Evolutionary conservation across 1,284 basidiomycete species (phyloP), one percentile per base, ranked within the genome.

Genomic region (Phellopilus nigrolimitatus): DNA sequence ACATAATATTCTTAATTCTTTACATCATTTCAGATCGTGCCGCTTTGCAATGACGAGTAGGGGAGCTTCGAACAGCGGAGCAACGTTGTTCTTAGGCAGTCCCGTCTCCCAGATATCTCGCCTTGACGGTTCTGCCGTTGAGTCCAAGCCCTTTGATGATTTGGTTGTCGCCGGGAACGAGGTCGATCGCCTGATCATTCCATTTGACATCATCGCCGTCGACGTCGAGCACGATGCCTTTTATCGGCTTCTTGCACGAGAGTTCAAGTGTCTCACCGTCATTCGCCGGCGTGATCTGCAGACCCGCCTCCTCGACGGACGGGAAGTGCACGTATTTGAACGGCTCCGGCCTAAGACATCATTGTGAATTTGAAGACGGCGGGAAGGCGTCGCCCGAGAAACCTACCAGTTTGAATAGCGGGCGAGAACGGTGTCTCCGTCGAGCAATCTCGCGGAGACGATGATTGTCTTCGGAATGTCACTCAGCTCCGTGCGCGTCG

Each of bases 301-400:
- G 71, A 19, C 77, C 79, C 25, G 85, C 63, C 51, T 79, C 74
- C 47, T 75, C 66, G 39, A 75, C 67, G 17, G 78, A 61, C 33
- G 91, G 89, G 74, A 92, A 93, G 42, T 78, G 73, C 65, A 95
- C 82, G 68, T 81, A 94, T 68, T 95, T 95, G 76, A 85, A 94
- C 24, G 92, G 92, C 66, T 93, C 88, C 9, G 88, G 88, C 89
- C 88, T 91, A 42, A 10, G 58, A 61, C 63, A 46, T 49, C 30
- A n/a, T n/a, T n/a, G n/a, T 24, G 21, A 36, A 49, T 47, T 55
- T 30, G 40, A 45, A 51, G 38, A 49, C 15, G 27, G 41, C 42
- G 43, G 15, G 43, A 54, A 15, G 36, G 19, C n/a, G 19, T 27
- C 30, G 48, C 28, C 21, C 31, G 46, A 36, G 27, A 38, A 42